Conservation (phyloP, 306 rosid species). For the Cercis canadensis region DNA sequence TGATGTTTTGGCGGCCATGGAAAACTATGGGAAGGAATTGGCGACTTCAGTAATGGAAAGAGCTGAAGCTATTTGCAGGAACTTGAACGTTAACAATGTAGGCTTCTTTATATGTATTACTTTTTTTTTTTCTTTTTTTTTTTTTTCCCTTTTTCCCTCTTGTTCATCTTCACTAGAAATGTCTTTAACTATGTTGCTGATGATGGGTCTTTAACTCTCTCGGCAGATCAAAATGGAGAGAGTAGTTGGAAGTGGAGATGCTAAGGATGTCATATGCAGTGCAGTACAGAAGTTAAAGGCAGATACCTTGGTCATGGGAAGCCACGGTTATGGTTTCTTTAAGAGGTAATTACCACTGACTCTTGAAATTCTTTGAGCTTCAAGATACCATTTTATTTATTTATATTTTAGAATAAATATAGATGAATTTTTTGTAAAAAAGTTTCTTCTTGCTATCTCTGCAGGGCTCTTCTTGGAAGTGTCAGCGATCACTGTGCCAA, state of each 20-base stretch:
- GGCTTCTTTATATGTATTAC: background rate
- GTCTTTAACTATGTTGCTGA: background rate
- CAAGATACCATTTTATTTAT: too few species aligned
- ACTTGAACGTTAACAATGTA: conserved; percentile 42
- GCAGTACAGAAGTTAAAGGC: conserved; percentile 60
- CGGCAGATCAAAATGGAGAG: conserved; percentile 64
- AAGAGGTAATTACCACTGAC: conserved; percentile 54
- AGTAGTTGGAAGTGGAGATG: conserved; percentile 68
- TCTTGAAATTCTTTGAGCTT: background rate
- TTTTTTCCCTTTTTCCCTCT: background rate
- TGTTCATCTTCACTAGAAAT: background rate
- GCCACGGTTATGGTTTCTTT: conserved; percentile 81
- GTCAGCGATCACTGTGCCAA: too few species aligned
- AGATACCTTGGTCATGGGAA: conserved; percentile 84
- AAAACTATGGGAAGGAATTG: conserved; percentile 54
- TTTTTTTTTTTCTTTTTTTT: background rate
- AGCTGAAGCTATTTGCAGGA: conserved; percentile 59
- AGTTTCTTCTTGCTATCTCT: too few species aligned
- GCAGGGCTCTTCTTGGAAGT: too few species aligned
- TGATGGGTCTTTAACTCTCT: background rate
- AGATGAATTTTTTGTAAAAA: too few species aligned
- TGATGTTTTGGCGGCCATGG: conserved; percentile 52
- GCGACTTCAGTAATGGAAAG: conserved; percentile 66
- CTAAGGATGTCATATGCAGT: conserved; percentile 72
- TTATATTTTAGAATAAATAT: too few species aligned